phyloP scores from a whole-genome alignment of 2,329 filamentous ascomycete genomes.

The Talaromyces atroroseus region DNA sequence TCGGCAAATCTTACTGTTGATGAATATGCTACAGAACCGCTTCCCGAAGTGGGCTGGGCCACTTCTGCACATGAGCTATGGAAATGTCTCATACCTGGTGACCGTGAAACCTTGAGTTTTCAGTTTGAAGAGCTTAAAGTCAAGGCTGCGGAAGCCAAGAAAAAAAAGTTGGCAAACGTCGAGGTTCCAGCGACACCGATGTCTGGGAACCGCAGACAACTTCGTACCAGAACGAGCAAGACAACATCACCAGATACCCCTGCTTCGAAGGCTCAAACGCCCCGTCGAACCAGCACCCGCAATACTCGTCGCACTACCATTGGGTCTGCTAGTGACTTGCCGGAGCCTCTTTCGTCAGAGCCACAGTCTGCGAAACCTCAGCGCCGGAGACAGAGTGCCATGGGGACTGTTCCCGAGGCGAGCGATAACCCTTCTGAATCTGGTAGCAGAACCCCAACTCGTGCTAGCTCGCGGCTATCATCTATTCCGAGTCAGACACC shows the following conservation, averaged over 20 bases:
- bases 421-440: slow-evolving; percentile 8
- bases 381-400: slow-evolving; percentile 22
- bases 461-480: slow-evolving; percentile 16
- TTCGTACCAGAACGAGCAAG: slow-evolving; percentile 63
- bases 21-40: slow-evolving; percentile 56
- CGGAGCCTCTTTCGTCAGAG: slow-evolving; percentile 23
- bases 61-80: slow-evolving; percentile 77
- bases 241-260: slow-evolving; percentile 43
- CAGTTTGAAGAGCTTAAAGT: slow-evolving; percentile 71
- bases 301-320: slow-evolving; percentile 56
- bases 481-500: slow-evolving; percentile 17
- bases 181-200: slow-evolving; percentile 36
- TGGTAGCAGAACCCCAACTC: slow-evolving; percentile 13
- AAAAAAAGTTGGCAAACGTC: slow-evolving; percentile 58
- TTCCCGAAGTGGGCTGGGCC: slow-evolving; percentile 79
- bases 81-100: slow-evolving; percentile 71
- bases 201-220: slow-evolving; percentile 58
- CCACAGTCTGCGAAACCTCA: neutral
- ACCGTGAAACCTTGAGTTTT: slow-evolving; percentile 70
- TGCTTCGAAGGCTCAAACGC: slow-evolving; percentile 43
- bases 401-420: slow-evolving; percentile 15
- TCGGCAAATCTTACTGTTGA: slow-evolving; percentile 38
- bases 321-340: slow-evolving; percentile 46
- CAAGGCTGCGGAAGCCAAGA: slow-evolving; percentile 57
- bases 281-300: slow-evolving; percentile 46